Conservation (phyloP, 2,329 filamentous ascomycete genomes). For the Elsinoe australis region DNA sequence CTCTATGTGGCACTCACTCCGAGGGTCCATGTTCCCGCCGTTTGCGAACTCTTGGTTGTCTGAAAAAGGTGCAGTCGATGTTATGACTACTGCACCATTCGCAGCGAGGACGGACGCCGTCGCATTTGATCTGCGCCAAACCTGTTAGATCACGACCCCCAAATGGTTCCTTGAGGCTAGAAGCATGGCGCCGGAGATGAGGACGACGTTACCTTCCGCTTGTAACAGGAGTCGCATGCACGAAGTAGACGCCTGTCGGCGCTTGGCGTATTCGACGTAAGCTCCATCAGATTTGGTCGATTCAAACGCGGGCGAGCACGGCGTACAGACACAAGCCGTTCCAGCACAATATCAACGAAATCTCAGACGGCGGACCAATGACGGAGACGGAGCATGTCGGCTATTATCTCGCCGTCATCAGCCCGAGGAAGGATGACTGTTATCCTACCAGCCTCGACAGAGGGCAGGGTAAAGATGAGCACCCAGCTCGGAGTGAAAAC, state of each 20-base stretch:
- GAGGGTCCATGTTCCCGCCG: conserved; percentile 20
- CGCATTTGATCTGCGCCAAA: conserved; percentile 43
- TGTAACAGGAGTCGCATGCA: conserved; percentile 46
- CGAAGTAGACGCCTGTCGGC: conserved; percentile 19
- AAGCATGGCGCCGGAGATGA: background rate
- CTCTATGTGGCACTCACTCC: conserved; percentile 1
- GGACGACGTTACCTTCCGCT: conserved; percentile 38
- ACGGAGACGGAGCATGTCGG: background rate
- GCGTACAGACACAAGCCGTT: background rate
- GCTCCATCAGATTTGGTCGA: background rate
- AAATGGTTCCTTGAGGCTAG: too few relatives aligned
- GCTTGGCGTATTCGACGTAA: background rate
- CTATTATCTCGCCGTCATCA: too few relatives aligned
- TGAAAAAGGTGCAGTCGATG: conserved; percentile 41
- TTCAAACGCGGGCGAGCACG: background rate
- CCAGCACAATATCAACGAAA: conserved; percentile 3
- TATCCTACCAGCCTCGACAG: too few relatives aligned
- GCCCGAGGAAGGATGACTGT: too few relatives aligned
- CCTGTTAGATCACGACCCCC: background rate
- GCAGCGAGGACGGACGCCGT: conserved; percentile 38
- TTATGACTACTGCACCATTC: conserved; percentile 47
- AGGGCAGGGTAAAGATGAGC: too few relatives aligned
- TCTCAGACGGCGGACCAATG: conserved; percentile 2
- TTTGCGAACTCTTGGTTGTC: conserved; percentile 28
- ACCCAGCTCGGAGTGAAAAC: too few relatives aligned